Conservation (phyloP, 106 monocot species). For the Iris macrosiphon region DNA sequence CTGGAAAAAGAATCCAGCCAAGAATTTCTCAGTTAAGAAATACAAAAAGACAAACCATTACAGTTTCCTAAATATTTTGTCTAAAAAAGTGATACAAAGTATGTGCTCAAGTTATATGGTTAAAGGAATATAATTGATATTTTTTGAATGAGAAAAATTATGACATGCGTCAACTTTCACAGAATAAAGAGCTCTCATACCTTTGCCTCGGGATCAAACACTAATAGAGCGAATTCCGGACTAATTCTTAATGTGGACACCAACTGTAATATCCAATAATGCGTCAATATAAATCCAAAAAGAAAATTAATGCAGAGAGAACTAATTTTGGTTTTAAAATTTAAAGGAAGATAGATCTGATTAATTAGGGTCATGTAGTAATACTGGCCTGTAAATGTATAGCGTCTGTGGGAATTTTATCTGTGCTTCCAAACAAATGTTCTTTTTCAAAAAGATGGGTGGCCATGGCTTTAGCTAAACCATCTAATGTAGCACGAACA, state of each 20-base stretch:
- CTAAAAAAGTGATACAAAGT: too few relatives aligned
- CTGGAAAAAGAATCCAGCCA: too few relatives aligned
- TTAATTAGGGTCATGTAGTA: conserved; percentile 3
- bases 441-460: conserved; percentile 25
- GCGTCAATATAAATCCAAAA: not conserved
- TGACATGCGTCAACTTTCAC: not conserved
- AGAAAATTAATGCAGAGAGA: conserved; percentile 1
- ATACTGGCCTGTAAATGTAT: conserved; percentile 59
- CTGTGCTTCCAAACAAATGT: conserved; percentile 21
- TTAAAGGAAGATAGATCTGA: not conserved
- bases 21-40: too few relatives aligned
- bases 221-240: conserved; percentile 53
- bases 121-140: too few relatives aligned
- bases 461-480: conserved; percentile 31
- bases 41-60: too few relatives aligned
- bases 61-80: too few relatives aligned
- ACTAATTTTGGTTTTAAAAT: not conserved
- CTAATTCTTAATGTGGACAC: conserved; percentile 65
- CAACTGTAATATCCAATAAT: conserved; percentile 45
- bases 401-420: conserved; percentile 60
- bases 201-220: conserved; percentile 84
- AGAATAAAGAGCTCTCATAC: conserved; percentile 30
- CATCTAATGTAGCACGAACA: conserved; percentile 66
- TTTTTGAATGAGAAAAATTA: not conserved
- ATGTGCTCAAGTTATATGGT: too few relatives aligned